Evolutionary conservation across 225 moss, liverwort and hornwort species (phyloP).

Genomic region (Sphagnum tenellum): DNA sequence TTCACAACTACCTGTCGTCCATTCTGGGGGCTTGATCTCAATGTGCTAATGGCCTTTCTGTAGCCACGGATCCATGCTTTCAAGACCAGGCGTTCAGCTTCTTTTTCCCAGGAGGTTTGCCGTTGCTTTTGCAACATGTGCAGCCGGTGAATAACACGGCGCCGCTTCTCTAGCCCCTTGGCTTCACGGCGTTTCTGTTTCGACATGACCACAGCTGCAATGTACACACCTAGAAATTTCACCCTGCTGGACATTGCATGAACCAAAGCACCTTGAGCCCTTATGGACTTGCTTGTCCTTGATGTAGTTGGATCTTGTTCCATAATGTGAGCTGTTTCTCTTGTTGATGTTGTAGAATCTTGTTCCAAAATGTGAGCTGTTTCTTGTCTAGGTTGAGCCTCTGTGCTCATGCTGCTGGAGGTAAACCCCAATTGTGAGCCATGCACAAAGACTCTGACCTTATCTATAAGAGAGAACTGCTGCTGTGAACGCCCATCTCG

Average conservation of each 20-base stretch:
- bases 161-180: slow-evolving; percentile 52
- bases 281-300: background rate
- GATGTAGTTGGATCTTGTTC: too few relatives aligned
- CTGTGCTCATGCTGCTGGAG: too few relatives aligned
- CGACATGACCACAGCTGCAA: slow-evolving; percentile 31
- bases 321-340: too few relatives aligned
- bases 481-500: too few relatives aligned
- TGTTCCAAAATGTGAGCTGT: too few relatives aligned
- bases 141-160: slow-evolving; percentile 43
- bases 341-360: too few relatives aligned
- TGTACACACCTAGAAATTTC: slow-evolving; percentile 37
- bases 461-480: too few relatives aligned
- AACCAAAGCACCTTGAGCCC: slow-evolving; percentile 16
- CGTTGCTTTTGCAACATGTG: slow-evolving; percentile 49
- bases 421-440: too few relatives aligned
- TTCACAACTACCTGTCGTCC: slow-evolving; percentile 37
- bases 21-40: slow-evolving; percentile 41
- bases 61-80: slow-evolving; percentile 39
- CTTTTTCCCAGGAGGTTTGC: slow-evolving; percentile 34
- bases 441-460: too few relatives aligned
- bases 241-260: slow-evolving; percentile 33
- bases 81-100: slow-evolving; percentile 22
- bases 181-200: slow-evolving; percentile 34
- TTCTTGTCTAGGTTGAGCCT: too few relatives aligned
- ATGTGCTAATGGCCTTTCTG: slow-evolving; percentile 40